A percentile compares a stretch with the other conserved stretches of the same genome.
Evolutionary conservation across 2,329 filamentous ascomycete species (phyloP).

Genomic region (Fusarium aywerte): DNA sequence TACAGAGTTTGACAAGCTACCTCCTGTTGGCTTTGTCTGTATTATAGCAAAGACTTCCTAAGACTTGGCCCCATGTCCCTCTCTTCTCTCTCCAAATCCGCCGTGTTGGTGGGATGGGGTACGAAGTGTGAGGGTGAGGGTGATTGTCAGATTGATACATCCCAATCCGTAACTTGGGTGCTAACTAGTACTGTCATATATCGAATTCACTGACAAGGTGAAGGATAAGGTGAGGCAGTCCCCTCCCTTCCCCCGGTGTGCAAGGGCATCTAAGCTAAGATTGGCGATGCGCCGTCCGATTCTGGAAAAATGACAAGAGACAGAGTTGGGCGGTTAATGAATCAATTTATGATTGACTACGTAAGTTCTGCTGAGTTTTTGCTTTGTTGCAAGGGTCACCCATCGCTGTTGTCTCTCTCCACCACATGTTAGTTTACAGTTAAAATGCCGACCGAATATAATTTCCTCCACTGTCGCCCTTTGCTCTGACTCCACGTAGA

Average conservation of each 20-base stretch:
- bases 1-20: not conserved
- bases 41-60: conserved; percentile 9
- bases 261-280: conserved; percentile 17
- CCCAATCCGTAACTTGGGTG: not conserved
- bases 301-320: conserved; percentile 33
- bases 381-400: conserved; percentile 29
- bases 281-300: conserved; percentile 37
- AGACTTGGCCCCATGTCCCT: conserved; percentile 18
- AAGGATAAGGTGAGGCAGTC: conserved; percentile 30
- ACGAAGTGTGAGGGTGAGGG: not conserved
- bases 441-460: not conserved
- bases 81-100: conserved; percentile 23
- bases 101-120: conserved; percentile 18
- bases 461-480: conserved; percentile 14
- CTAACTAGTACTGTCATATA: conserved; percentile 25
- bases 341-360: not conserved
- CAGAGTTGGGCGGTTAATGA: not conserved
- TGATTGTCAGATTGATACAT: conserved; percentile 11
- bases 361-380: conserved; percentile 5
- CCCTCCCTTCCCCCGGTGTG: conserved; percentile 13
- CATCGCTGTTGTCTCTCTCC: conserved; percentile 26
- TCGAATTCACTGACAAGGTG: conserved; percentile 21
- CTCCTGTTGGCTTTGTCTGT: conserved; percentile 4
- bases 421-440: not conserved
- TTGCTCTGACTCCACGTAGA: conserved; percentile 36